Evolutionary conservation across 164 flowering plant species (phyloP).

Genomic region (Berberis vulgaris): DNA sequence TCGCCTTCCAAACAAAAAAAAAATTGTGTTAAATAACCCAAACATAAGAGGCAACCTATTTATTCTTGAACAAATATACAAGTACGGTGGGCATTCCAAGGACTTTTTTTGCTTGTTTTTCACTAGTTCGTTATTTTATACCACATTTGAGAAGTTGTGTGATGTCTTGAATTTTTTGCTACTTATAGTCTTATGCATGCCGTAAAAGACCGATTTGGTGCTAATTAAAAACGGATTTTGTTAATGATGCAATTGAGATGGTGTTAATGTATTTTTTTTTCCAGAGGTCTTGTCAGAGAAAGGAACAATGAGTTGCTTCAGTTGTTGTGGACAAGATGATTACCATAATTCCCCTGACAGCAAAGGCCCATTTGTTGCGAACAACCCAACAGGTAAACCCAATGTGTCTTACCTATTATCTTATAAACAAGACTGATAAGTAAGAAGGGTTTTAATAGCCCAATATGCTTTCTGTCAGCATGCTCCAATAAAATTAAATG

Average conservation of each 20-base stretch:
- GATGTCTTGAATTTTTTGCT: too few species aligned
- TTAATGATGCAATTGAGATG: neutral
- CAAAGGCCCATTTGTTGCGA: constrained; percentile 33
- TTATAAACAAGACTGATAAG: neutral
- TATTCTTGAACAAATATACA: too few species aligned
- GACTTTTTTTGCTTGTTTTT: too few species aligned
- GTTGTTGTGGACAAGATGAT: constrained; percentile 64
- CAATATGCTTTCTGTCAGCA: constrained; percentile 1
- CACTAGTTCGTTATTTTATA: too few species aligned
- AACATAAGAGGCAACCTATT: too few species aligned
- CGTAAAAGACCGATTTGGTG: too few species aligned
- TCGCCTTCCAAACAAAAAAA: too few species aligned
- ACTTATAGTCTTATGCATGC: too few species aligned
- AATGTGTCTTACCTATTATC: neutral
- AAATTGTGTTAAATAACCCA: too few species aligned
- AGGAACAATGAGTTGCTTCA: constrained; percentile 60
- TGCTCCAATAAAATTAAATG: neutral
- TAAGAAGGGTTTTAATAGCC: neutral
- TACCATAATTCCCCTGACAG: constrained; percentile 32
- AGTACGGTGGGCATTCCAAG: too few species aligned
- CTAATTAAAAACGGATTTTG: too few species aligned
- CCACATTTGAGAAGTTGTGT: too few species aligned
- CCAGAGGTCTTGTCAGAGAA: constrained; percentile 2
- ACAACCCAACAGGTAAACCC: constrained; percentile 43
- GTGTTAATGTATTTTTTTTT: neutral